Evolutionary conservation across 352 stramenopile species (phyloP).

Genomic region (Pythium volutum): DNA sequence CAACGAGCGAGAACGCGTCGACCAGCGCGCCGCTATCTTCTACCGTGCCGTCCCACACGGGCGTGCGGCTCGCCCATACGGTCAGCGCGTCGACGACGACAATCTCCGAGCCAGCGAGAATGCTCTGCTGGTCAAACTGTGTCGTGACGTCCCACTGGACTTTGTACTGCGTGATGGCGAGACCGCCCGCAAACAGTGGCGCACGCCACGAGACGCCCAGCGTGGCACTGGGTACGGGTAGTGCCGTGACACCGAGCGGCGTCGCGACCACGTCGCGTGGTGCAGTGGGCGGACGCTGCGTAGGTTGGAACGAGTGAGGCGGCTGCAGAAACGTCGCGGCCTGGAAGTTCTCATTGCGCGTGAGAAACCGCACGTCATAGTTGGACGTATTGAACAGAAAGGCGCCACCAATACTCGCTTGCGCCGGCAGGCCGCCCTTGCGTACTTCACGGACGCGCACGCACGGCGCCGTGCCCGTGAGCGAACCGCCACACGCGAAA

Average conservation of each 20-base stretch:
- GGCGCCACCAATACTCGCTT: conserved; percentile 14
- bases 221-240: no score
- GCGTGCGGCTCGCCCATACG: not conserved
- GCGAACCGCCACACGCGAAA: conserved; percentile 50
- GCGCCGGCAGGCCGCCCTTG: conserved; percentile 35
- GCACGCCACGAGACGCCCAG: conserved; percentile 76
- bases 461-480: conserved; percentile 59
- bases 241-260: conserved; percentile 35
- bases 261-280: conserved; percentile 32
- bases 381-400: conserved; percentile 27
- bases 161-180: conserved; percentile 86
- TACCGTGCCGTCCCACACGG: not conserved
- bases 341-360: conserved; percentile 35
- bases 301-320: conserved; percentile 25
- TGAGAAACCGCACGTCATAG: conserved; percentile 44
- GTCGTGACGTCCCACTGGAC: conserved; percentile 91
- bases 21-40: not conserved
- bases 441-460: conserved; percentile 31
- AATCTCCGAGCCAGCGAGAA: conserved; percentile 47
- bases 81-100: conserved; percentile 19
- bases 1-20: conserved; percentile 32
- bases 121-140: conserved; percentile 75
- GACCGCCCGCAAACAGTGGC: conserved; percentile 65
- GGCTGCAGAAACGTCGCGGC: conserved; percentile 25
- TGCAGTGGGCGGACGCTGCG: conserved; percentile 28